Evolutionary conservation across 495 filamentous ascomycete species (phyloP), one percentile per base, ranked within the genome.

Genomic region (Stereocaulon alpinum): DNA sequence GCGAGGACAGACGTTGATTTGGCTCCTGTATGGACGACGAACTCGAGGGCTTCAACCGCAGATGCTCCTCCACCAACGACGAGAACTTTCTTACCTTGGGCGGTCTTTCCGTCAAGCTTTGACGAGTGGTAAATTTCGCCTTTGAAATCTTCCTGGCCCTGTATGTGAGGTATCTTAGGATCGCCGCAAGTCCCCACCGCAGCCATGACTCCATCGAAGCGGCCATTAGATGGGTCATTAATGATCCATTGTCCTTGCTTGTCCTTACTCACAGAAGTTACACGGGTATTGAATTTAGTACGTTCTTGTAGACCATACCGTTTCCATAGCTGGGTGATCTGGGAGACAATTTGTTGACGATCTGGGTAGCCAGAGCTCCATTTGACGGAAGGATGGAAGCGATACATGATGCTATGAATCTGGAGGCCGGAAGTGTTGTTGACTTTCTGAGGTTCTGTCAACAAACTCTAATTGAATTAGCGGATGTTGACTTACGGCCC

Each of bases 371-470:
- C 86, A 15, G 72, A 71, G n/a, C 76, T 72, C 80, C 87, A 93
- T 53, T 76, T 73, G 3, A 94, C 80, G 0, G 86, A 87, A 0
- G 89, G 89, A 60, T 91, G 87, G 70, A 93, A 95, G 34, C 89
- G 82, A 70, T 91, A 93, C 88, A 93, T 91, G 59, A 91, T 71
- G 44, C 84, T 87, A 68, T 93, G 86, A 41, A 93, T 88, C 63
- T 93, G 88, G 0, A 93, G 79, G 44, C 85, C 78, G 1, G 86
- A 89, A 11, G 88, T 91, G 59, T 86, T 87, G 74, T 91, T 91
- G 43, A 92, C 89, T 73, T 80, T 78, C 84, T 89, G 43, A 18
- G 17, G 10, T 24, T 51, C 7, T 3, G 44, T 45, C 67, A 42
- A 37, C 20, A 20, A 45, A 22, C n/a, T 43, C 30, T 7, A n/a